phyloP scores from a whole-genome alignment of 805 yeast species.

The Candida insectorum region DNA sequence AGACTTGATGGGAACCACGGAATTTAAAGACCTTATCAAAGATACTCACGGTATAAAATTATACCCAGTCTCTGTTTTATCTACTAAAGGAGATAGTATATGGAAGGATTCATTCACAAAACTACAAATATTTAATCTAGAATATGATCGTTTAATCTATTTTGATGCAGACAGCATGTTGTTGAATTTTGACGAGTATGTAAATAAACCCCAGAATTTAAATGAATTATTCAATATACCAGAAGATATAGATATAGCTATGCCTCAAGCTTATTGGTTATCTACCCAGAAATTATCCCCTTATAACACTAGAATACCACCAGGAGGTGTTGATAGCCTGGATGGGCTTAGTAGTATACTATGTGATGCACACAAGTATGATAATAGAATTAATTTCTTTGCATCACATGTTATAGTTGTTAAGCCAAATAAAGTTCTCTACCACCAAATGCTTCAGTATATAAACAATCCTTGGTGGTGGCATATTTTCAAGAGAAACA shows the following conservation, averaged over 20 bases:
- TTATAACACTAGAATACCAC: conserved; percentile 4
- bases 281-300: conserved; percentile 10
- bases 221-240: conserved; percentile 32
- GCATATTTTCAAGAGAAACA: conserved; percentile 17
- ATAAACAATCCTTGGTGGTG: conserved; percentile 28
- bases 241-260: conserved; percentile 19
- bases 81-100: conserved; percentile 10
- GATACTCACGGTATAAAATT: conserved; percentile 24
- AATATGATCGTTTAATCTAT: conserved; percentile 52
- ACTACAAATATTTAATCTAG: conserved; percentile 47
- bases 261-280: conserved; percentile 38
- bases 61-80: conserved; percentile 18
- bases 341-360: too few relatives aligned
- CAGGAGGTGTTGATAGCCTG: conserved; percentile 7
- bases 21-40: conserved; percentile 12
- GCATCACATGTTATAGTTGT: conserved; percentile 57
- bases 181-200: conserved; percentile 5
- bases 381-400: conserved; percentile 28
- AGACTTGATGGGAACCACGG: conserved; percentile 12
- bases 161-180: conserved; percentile 58
- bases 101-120: conserved; percentile 59
- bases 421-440: conserved; percentile 40
- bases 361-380: conserved; percentile 22
- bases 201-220: conserved; percentile 14
- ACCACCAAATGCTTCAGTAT: conserved; percentile 18